Evolutionary conservation across 2,329 filamentous ascomycete genomes (phyloP), one percentile per base, ranked within the genome.

Genomic region (Beauveria pseudobassiana): DNA sequence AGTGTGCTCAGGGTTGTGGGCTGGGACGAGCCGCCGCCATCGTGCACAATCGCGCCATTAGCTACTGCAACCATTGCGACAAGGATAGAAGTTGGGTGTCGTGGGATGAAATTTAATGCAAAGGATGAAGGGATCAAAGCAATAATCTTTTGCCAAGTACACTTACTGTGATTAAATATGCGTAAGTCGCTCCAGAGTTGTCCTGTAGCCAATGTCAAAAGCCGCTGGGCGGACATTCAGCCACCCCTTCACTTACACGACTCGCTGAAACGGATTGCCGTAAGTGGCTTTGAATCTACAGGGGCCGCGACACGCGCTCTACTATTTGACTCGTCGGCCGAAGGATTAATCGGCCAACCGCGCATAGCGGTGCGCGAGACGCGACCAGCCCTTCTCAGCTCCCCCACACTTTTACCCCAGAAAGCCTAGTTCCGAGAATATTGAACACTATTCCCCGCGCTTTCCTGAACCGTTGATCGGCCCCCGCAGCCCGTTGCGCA

Each of bases 1-100:
- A 73, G 65, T 3, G 74, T 75, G 65, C 67, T 71, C 40, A 69
- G 65, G 61, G 66, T 62, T 63, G 49, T 63, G 57, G 26, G 59
- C 22, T 52, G 58, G 34, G 34, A 12, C 34, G 34, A 40, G 38
- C 12, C 34, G 38, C 51, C n/a, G 12, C 34, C 51, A n/a, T 54
- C 51, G 22, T 40, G 51, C 38, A 16, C 51, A 40, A 54, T 26
- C 26, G 51, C 14, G 22, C 51, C 38, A 30, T 28, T 54, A 1
- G 51, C 51, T 42, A 22, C 51, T 26, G 38, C 51, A 24, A 54
- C 51, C 51, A 54, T 54, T 43, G 51, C 26, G 50, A 26, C 34
- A 12, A 43, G 16, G 6, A 18, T 18, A n/a, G 6, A n/a, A 38
- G 18, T 30, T 40, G 22, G 16, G 14, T 12, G 18, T 20, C 20